Evolutionary conservation across 2,329 filamentous ascomycete genomes (phyloP), one percentile per base, ranked within the genome.

Genomic region (Scedosporium boydii): DNA sequence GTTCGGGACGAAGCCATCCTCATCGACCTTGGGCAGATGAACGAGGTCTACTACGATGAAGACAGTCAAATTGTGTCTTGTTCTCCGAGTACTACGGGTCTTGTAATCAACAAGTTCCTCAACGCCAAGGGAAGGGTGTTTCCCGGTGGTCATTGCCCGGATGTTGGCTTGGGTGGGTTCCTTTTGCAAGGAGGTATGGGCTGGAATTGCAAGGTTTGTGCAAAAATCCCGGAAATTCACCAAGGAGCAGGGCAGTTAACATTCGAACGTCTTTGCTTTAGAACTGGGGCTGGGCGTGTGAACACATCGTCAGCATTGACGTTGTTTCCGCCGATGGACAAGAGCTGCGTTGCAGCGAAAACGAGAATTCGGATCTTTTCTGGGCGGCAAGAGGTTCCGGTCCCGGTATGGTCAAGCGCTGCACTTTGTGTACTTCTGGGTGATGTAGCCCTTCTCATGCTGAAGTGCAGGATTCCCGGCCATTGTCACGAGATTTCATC

Each of bases 161-260:
- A 83, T 68, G 82, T 84, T 18, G 82, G 80, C 7, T 66, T 84
- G n/a, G 81, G 81, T 0, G 82, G 82, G 0, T 84, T 83, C 64
- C 67, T 84, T 23, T 68, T 85, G 14, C 81, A 83, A 65, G 82
- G 82, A 0, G 82, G 82, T 1, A 83, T 84, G 79, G 82, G 82
- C 0, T 85, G 82, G 82, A 83, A 82, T 66, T 82, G 78, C 66
- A 78, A 76, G 68, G 78, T 80, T 64, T 62, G 74, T 68, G 3
- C 34, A 10, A 29, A 29, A 29, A 1, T 6, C 27, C 26, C 38
- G 2, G 1, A 26, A 12, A 6, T 12, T 6, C 12, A 6, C 21
- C 44, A 21, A 27, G n/a, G 6, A 53, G 21, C 4, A 10, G 16
- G 16, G 2, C 3, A 53, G 48, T 21, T 53, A 53, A 63, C 27